Conservation (phyloP, 371 early-diverging fungal species). For the Syncephalastrum contaminatum region DNA sequence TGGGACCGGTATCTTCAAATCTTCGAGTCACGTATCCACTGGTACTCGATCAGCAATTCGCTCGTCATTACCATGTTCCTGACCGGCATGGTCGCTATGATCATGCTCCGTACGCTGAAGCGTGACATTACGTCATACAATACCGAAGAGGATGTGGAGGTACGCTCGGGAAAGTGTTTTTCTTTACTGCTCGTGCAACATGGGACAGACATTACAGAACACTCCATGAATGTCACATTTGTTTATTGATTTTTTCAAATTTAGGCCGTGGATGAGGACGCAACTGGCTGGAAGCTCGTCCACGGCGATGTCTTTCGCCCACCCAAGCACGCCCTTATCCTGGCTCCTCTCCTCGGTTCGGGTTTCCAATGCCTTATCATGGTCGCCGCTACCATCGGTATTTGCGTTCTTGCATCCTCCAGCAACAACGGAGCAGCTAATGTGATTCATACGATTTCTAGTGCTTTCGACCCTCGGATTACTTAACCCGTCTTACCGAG, state of each 20-base stretch:
- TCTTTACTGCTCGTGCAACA: neutral
- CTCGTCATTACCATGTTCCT: conserved; percentile 75
- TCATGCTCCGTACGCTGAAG: conserved; percentile 79
- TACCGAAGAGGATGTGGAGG: conserved; percentile 51
- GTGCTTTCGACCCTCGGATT: conserved; percentile 77
- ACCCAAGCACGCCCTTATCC: conserved; percentile 56
- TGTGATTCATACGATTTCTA: conserved; percentile 8
- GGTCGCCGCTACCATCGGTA: conserved; percentile 50
- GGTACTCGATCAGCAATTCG: conserved; percentile 81
- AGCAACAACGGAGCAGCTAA: neutral
- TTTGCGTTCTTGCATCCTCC: conserved; percentile 7
- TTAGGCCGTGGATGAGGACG: conserved; percentile 77
- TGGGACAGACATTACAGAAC: neutral
- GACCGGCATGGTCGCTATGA: conserved; percentile 84
- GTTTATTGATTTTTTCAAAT: neutral
- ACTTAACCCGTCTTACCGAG: conserved; percentile 80
- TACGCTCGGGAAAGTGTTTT: conserved; percentile 2
- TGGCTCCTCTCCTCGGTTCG: conserved; percentile 77
- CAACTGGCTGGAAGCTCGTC: conserved; percentile 86
- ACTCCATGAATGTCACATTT: too few relatives aligned
- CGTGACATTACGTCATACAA: conserved; percentile 90
- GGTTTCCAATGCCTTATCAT: conserved; percentile 78
- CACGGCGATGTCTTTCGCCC: conserved; percentile 87
- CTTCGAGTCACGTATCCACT: conserved; percentile 63
- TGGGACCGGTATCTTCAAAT: conserved; percentile 53